Evolutionary conservation across 371 early-diverging fungal genomes (phyloP).

Genomic region (Cokeromyces recurvatus): DNA sequence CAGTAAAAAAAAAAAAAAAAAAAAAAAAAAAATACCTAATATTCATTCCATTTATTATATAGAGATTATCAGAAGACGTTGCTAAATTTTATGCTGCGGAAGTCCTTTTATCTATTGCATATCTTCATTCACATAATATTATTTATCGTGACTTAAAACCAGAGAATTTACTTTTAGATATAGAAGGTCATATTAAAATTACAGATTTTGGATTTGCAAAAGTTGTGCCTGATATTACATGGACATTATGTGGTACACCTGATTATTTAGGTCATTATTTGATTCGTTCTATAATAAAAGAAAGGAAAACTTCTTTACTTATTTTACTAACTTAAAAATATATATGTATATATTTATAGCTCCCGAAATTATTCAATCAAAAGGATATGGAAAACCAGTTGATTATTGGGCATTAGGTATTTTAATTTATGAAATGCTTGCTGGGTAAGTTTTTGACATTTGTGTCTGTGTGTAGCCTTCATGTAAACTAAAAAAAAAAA

Average conservation of each 20-base stretch:
- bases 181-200: constrained; percentile 92
- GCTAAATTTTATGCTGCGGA: constrained; percentile 82
- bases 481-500: neutral
- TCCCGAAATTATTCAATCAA: constrained; percentile 95
- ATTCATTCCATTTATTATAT: no score
- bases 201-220: constrained; percentile 99
- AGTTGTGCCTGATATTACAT: constrained; percentile 55
- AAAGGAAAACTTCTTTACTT: no score
- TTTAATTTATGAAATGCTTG: constrained; percentile 91
- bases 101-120: constrained; percentile 76
- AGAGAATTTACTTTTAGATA: constrained; percentile 89
- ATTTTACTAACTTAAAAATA: no score
- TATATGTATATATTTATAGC: constrained; percentile 85
- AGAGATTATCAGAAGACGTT: constrained; percentile 83
- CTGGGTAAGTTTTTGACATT: constrained; percentile 55
- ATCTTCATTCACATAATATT: constrained; percentile 86
- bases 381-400: constrained; percentile 93
- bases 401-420: constrained; percentile 98
- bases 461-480: no score
- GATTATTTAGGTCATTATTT: no score
- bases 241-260: constrained; percentile 97
- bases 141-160: constrained; percentile 96
- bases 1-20: constrained; percentile 44
- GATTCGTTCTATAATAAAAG: constrained; percentile 5
- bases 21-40: no score